Base-by-base conservation (phyloP, 257 asterid species). In the Primulina tabacum region DNA sequence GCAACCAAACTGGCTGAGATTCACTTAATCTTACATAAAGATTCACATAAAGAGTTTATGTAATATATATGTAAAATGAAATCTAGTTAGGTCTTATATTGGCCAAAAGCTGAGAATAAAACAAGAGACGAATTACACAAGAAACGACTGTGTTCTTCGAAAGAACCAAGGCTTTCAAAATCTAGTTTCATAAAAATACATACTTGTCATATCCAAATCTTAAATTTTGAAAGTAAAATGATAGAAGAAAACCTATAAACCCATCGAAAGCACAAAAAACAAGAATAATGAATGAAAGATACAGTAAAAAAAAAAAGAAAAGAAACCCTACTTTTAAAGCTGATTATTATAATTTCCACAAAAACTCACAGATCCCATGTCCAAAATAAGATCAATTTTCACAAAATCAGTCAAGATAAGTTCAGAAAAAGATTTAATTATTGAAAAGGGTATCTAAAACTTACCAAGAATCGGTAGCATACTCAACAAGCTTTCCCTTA, bases 401-500 rank as follows among this genome's bases (percentile, higher is more conserved):
- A 66, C 14, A 28, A 53, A 70, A 66, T 52, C 5, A 68, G 62
- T 55, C 14, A 34, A 28, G 58, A 32, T 4, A 32, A 32, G 20
- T 37, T 61, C 33, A 5, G 26, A 26, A 2, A 32, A 12, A 61
- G 17, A 64, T 37, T 47, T 2, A 62, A 5, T 0, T 55, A 68
- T 4, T 2, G 6, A 9, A 21, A 26, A 29, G 8, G 35, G 55
- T 56, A 17, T 21, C 8, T 0, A 37, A 62, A 11, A 50, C 61
- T 43, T 73, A 88, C 96, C 86, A 81, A 71, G 96, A 86, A 78
- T 88, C 90, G 35, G 92, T 73, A 1, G 96, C 81, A 55, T 79
- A 90, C 84, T 90, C 97, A 67, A 85, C 84, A 77, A 90, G 86
- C 72, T 90, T 90, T 8, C 96, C 97, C 75, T 85, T 90, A 70